These are phyloP conservation scores for Aureobasidium subglaciale DNA, from an alignment of 2,329 filamentous ascomycete genomes.

Conservation along the genomic window DNA sequence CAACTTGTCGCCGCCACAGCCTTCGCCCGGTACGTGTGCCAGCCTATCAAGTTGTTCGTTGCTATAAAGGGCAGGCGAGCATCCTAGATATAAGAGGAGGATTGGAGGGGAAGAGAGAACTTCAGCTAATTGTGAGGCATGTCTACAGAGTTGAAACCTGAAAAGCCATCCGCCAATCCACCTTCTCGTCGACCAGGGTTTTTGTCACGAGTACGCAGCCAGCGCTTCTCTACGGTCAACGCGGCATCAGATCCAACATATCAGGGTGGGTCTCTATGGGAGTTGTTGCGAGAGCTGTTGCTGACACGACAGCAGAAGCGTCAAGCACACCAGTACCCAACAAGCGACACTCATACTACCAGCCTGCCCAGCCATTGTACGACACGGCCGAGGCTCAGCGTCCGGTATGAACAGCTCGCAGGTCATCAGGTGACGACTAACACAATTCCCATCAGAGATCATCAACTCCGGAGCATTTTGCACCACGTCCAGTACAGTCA, in stretches of 20 bases:
- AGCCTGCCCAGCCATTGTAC: constrained; percentile 13
- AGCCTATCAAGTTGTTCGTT: neutral
- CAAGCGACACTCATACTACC: constrained; percentile 13
- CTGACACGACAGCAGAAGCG: constrained; percentile 2
- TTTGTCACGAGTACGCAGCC: constrained; percentile 12
- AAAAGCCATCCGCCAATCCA: neutral
- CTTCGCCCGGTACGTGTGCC: constrained; percentile 6
- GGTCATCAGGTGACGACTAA: neutral
- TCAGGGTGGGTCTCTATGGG: neutral
- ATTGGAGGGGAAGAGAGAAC: neutral
- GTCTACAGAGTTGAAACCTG: neutral
- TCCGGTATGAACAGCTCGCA: constrained; percentile 8
- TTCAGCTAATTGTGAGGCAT: neutral
- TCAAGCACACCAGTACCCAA: constrained; percentile 5
- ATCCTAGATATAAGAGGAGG: neutral
- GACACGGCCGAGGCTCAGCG: neutral
- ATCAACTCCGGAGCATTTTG: neutral
- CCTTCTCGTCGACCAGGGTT: constrained; percentile 8
- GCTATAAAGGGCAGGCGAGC: neutral
- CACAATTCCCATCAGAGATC: neutral
- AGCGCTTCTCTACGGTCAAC: constrained; percentile 9
- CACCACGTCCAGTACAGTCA: neutral
- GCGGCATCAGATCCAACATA: neutral
- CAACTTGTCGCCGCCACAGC: constrained; percentile 11
- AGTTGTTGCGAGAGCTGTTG: neutral